Evolutionary conservation across 129 eudicot species (phyloP).

Genomic region (Flaveria sonorensis): DNA sequence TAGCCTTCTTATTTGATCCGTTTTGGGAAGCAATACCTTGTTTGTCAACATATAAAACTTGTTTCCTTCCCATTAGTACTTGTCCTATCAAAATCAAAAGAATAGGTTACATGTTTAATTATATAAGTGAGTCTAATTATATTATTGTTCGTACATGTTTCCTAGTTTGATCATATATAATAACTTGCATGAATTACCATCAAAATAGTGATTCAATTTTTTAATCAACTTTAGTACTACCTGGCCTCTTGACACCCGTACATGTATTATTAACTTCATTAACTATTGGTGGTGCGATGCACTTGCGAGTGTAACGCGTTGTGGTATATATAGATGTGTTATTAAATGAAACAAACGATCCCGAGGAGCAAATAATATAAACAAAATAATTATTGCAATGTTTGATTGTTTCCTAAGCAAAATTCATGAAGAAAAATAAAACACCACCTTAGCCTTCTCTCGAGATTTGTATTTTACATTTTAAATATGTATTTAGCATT

Average conservation of each 20-base stretch:
- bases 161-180: background rate
- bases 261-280: background rate
- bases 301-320: constrained; percentile 31
- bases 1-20: no score
- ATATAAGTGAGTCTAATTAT: no score
- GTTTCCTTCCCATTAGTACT: background rate
- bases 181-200: no score
- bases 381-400: constrained; percentile 35
- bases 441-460: constrained; percentile 32
- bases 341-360: constrained; percentile 46
- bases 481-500: background rate
- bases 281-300: constrained; percentile 20
- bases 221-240: background rate
- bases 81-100: background rate
- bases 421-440: constrained; percentile 18
- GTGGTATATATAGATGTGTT: constrained; percentile 20
- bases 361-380: constrained; percentile 36
- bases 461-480: constrained; percentile 35
- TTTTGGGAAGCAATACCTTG: no score
- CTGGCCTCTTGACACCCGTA: background rate
- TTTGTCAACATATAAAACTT: no score
- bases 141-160: no score
- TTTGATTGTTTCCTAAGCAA: constrained; percentile 43
- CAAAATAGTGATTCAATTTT: background rate
- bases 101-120: background rate